Percentiles rank a stretch among this genome's conserved stretches.
Evolutionary conservation across 129 eudicot genomes (phyloP).

Genomic region (Flaveria robusta): DNA sequence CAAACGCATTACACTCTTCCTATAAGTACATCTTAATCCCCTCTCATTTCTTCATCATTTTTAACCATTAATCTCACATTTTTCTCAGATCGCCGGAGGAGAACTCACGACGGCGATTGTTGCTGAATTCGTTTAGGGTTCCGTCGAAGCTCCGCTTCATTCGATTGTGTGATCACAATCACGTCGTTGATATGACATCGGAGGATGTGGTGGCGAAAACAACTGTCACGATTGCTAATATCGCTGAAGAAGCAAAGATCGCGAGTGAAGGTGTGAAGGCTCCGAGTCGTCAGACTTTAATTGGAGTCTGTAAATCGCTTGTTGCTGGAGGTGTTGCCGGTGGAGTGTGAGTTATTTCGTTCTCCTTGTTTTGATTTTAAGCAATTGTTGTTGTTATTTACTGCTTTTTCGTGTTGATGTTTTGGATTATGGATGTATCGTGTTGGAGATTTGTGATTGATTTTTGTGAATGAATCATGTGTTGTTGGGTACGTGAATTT

Average conservation of each 20-base stretch:
- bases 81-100: conserved; percentile 32
- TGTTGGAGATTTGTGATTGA: background rate
- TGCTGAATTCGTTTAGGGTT: conserved; percentile 28
- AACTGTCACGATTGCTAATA: conserved; percentile 67
- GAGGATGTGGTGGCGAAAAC: conserved; percentile 77
- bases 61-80: conserved; percentile 12
- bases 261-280: conserved; percentile 79
- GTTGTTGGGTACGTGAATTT: background rate
- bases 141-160: conserved; percentile 2
- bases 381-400: background rate
- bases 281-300: conserved; percentile 54
- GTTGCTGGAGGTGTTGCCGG: conserved; percentile 98
- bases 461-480: background rate
- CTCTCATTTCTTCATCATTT: background rate
- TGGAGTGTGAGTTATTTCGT: conserved; percentile 64
- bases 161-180: background rate
- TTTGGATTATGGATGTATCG: background rate
- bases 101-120: conserved; percentile 29
- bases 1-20: background rate
- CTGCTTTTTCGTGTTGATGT: background rate
- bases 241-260: conserved; percentile 88
- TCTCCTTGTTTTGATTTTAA: background rate
- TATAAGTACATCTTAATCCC: conserved; percentile 1
- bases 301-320: conserved; percentile 84
- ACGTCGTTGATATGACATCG: conserved; percentile 62